A percentile compares a stretch with the other conserved stretches of the same genome.
Conservation (phyloP, 176 grass and related monocot species). For the Triticum dicoccoides region DNA sequence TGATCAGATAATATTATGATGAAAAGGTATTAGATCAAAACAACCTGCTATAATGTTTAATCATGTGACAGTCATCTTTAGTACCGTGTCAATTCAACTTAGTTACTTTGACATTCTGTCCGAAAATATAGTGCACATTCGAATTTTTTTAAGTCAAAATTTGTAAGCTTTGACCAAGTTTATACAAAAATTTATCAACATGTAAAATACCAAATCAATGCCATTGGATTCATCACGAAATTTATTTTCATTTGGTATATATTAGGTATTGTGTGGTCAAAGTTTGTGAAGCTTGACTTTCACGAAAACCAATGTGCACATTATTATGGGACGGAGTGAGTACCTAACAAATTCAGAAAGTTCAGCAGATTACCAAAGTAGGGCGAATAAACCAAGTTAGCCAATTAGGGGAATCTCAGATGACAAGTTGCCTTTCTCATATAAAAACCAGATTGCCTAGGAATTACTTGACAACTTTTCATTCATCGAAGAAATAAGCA, state of each 20-base stretch:
- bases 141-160: too few species aligned
- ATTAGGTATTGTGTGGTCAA: too few species aligned
- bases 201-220: too few species aligned
- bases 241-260: too few species aligned
- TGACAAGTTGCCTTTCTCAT: not conserved
- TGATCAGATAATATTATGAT: constrained; percentile 3
- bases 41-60: not conserved
- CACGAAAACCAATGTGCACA: too few species aligned
- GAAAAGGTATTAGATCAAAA: not conserved
- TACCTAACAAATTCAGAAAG: not conserved
- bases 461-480: not conserved
- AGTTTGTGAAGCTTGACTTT: too few species aligned
- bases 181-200: too few species aligned
- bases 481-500: not conserved
- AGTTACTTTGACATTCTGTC: not conserved
- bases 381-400: not conserved
- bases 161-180: too few species aligned
- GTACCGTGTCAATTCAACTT: not conserved
- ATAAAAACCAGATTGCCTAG: not conserved
- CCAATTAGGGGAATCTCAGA: not conserved
- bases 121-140: too few species aligned
- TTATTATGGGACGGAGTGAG: too few species aligned
- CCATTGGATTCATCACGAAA: too few species aligned
- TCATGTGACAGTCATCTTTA: not conserved
- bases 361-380: not conserved